Conservation (phyloP, 495 filamentous ascomycete genomes). For the Aspergillus mulundensis region DNA sequence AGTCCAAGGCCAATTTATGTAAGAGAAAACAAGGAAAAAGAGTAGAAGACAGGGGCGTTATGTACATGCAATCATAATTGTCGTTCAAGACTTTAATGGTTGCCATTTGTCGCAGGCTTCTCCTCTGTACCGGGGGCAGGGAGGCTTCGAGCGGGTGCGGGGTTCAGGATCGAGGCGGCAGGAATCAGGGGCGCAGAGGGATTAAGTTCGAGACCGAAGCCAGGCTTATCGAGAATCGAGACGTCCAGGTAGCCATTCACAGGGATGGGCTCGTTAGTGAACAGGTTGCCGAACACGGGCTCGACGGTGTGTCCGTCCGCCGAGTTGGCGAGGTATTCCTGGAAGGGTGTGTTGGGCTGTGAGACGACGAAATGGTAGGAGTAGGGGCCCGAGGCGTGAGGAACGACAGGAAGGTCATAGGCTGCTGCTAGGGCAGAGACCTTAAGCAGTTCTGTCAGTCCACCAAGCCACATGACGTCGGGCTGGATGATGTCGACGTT, state of each 20-base stretch:
- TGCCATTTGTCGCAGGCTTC: constrained; percentile 24
- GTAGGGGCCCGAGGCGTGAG: constrained; percentile 87
- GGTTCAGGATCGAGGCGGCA: constrained; percentile 64
- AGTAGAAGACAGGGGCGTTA: constrained; percentile 1
- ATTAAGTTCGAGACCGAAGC: constrained; percentile 85
- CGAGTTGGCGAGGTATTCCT: constrained; percentile 91
- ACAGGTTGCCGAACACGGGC: constrained; percentile 88
- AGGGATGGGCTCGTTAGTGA: constrained; percentile 86
- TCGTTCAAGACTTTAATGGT: not conserved
- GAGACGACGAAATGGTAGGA: constrained; percentile 93
- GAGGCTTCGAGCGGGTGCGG: constrained; percentile 62
- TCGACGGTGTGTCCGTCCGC: constrained; percentile 82
- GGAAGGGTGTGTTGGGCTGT: constrained; percentile 86
- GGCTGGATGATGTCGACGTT: constrained; percentile 92
- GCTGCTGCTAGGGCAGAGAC: constrained; percentile 83
- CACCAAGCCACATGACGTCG: constrained; percentile 95
- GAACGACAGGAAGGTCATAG: constrained; percentile 92
- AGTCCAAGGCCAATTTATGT: not conserved
- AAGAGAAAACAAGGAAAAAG: not conserved
- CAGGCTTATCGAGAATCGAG: constrained; percentile 78
- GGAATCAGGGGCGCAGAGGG: constrained; percentile 73
- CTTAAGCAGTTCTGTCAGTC: constrained; percentile 86
- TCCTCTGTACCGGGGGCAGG: constrained; percentile 33
- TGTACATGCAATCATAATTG: constrained; percentile 4
- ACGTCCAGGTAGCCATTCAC: constrained; percentile 74